Base-by-base conservation (phyloP, 1,284 basidiomycete genomes). In the Somion occarium region DNA sequence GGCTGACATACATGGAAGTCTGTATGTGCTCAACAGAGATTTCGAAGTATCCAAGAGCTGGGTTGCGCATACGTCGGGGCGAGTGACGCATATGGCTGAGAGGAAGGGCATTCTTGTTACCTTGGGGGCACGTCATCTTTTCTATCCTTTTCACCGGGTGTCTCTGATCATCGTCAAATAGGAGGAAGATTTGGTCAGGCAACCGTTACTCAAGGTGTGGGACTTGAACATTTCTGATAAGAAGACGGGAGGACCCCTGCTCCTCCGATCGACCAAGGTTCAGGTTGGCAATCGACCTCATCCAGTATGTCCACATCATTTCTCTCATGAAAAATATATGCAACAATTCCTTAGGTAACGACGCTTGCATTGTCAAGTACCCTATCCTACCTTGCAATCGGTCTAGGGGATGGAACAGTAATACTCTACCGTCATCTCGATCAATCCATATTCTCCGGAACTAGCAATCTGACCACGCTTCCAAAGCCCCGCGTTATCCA, bases 341-440 rank as follows among this genome's bases (percentile, higher is more conserved):
- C 54, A 42, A 46, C 44, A 38, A 38, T 46, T 38, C 20, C 23
- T 3, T 49, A 93, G 89, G 83, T 96, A 2, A 86, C 91, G 3
- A 82, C 87, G 0, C 72, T 97, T 11, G 88, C 94, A 0, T 73
- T 95, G 23, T 91, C 94, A 0, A 72, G 82, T 4, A 80, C 80
- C n/a, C 76, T 98, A 1, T 83, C 89, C 1, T 90, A 94, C 67
- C 80, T 99, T 18, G 89, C 94, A 3, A 80, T 98, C 38, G 96
- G 93, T 5, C 79, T 98, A 9, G 93, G 87, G 1, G 95, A 98
- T 63, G 96, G 96, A n/a, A 91, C 91, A 0, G 93, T 98, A 4
- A 78, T 98, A 3, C 76, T 98, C 18, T 94, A 94, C 64, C 85
- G 92, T 3, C 91, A 97, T 60, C 76, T 98, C 34, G 87, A 95